A percentile compares a stretch with the other conserved stretches of the same genome.
phyloP scores from a whole-genome alignment of 768 basidiomycete genomes.

The Tricholoma saponaceum region DNA sequence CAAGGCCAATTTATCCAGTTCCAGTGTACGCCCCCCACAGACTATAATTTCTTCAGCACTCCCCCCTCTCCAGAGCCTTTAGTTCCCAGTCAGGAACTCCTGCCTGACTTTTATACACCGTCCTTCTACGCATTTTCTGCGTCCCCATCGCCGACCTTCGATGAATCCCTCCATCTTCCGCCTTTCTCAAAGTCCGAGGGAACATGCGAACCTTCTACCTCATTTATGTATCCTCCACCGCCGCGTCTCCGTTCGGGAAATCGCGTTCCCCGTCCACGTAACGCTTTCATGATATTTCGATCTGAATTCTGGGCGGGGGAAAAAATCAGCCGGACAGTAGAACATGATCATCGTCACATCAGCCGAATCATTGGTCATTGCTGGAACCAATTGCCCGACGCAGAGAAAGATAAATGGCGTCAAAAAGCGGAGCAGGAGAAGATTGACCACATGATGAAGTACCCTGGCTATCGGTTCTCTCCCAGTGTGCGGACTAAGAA shows the following conservation, averaged over 20 bases:
- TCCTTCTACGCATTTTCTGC: slow-evolving; percentile 9
- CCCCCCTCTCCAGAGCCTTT: slow-evolving; percentile 2
- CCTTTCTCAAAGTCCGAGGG: slow-evolving; percentile 6
- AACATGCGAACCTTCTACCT: background rate
- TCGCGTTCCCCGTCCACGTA: slow-evolving; percentile 74
- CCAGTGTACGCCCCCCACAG: slow-evolving; percentile 1
- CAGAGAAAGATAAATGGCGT: slow-evolving; percentile 48
- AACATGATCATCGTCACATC: slow-evolving; percentile 55
- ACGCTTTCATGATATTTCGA: slow-evolving; percentile 77
- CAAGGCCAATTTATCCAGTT: slow-evolving; percentile 7
- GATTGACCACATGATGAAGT: slow-evolving; percentile 38
- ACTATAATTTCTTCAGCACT: slow-evolving; percentile 3
- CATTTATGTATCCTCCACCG: slow-evolving; percentile 14
- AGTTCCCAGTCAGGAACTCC: slow-evolving; percentile 1
- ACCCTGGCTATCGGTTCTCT: slow-evolving; percentile 54
- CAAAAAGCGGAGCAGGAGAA: slow-evolving; percentile 50
- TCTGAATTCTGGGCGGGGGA: slow-evolving; percentile 54
- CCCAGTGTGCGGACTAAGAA: slow-evolving; percentile 41
- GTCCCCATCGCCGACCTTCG: slow-evolving; percentile 9
- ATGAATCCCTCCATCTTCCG: slow-evolving; percentile 4
- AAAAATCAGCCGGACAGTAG: slow-evolving; percentile 42
- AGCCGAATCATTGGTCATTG: slow-evolving; percentile 51
- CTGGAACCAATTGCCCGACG: slow-evolving; percentile 50
- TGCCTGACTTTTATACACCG: slow-evolving; percentile 4
- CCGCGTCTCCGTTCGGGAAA: slow-evolving; percentile 30